phyloP scores from a whole-genome alignment of 768 basidiomycete species.

The Cyathus striatus region DNA sequence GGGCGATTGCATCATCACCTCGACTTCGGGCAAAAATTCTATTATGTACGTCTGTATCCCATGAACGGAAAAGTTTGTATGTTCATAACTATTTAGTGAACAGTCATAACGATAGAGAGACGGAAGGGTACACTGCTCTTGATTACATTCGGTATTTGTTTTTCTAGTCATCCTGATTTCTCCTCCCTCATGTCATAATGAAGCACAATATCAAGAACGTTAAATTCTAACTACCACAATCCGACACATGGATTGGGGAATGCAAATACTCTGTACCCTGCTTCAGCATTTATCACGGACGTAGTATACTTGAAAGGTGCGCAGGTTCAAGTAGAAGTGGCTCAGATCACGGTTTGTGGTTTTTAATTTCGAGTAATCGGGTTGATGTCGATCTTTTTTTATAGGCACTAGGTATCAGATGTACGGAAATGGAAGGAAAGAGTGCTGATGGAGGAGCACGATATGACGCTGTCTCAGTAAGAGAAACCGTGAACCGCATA shows the following conservation, averaged over 20 bases:
- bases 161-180: conserved; percentile 5
- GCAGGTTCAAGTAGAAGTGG: conserved; percentile 55
- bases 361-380: not conserved
- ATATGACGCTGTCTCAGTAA: conserved; percentile 44
- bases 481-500: conserved; percentile 32
- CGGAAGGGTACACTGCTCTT: conserved; percentile 74
- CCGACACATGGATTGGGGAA: conserved; percentile 54
- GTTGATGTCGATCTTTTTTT: not conserved
- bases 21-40: conserved; percentile 76
- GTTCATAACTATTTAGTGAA: conserved; percentile 55
- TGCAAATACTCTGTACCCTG: conserved; percentile 59
- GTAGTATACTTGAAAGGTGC: conserved; percentile 71
- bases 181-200: too few species aligned
- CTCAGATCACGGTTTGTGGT: conserved; percentile 52
- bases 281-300: conserved; percentile 82
- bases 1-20: conserved; percentile 69
- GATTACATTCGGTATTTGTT: conserved; percentile 72
- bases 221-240: conserved; percentile 57
- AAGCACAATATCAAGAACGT: conserved; percentile 65
- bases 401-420: conserved; percentile 57
- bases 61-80: not conserved
- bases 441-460: conserved; percentile 12
- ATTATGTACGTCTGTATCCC: conserved; percentile 51
- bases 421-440: conserved; percentile 39
- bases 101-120: conserved; percentile 84